Base-by-base conservation (phyloP, 768 basidiomycete species). In the Calocybe gangraenosa region DNA sequence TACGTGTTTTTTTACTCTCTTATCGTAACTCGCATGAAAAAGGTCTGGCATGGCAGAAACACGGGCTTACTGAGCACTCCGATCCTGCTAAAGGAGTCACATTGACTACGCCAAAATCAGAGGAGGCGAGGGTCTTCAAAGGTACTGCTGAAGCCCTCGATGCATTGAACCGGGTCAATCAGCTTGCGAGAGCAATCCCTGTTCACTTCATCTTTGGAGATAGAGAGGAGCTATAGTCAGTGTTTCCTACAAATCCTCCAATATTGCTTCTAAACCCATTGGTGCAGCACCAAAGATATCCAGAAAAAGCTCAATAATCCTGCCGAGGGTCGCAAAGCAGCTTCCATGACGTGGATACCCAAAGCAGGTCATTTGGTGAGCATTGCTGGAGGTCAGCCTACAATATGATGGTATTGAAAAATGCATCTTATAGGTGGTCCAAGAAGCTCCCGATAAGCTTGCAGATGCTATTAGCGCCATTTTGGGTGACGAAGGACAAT, bases 221-320 rank as follows among this genome's bases (percentile, higher is more conserved):
- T 2, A 53, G 53, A n/a, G 59, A 60, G 22, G 62, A 65, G 46
- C 56, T 65, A 56, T 65, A 62, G 63, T 63, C 10, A 47, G 63
- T 56, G 3, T 11, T 5, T 8, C 18, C 15, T 28, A 7, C 6
- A 18, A 21, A 19, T 21, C 11, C 4, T 21, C 32, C 43, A 8
- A 14, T n/a, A 20, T 32, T 40, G 30, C 5, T 28, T 28, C 18
- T 32, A 7, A 36, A 18, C 28, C 48, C 2, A 39, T n/a, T 5
- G 32, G 11, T 18, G 4, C 11, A 14, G 8, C 10, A 18, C 25
- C 14, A 17, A 30, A 34, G 9, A 19, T 63, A 61, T 33, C 52
- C 57, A 21, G 49, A 57, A 21, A 56, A 61, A 15, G 48, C 47
- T 3, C 60, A 61, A 40, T 59, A 63, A 20, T 59, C 61, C 2